Evolutionary conservation across 768 basidiomycete species (phyloP).

Genomic region (Tricholoma sp.): DNA sequence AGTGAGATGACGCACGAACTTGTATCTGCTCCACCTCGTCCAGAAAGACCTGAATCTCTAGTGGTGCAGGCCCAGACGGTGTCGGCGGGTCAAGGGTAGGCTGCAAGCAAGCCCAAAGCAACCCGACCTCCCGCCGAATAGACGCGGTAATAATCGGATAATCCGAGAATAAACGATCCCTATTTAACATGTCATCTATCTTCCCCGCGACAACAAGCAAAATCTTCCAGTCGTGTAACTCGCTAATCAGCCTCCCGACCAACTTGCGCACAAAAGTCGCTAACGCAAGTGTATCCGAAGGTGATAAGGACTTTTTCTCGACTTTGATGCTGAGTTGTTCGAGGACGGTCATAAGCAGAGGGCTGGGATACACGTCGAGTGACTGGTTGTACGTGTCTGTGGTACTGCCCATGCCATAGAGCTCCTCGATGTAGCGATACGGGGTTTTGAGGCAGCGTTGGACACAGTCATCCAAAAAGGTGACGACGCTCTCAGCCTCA

Average conservation of each 20-base stretch:
- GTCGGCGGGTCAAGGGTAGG: constrained; percentile 10
- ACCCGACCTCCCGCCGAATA: constrained; percentile 38
- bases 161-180: constrained; percentile 26
- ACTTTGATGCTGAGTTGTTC: constrained; percentile 75
- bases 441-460: constrained; percentile 79
- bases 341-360: constrained; percentile 72
- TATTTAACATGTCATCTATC: constrained; percentile 29
- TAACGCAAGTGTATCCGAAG: constrained; percentile 61
- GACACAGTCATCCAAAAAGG: constrained; percentile 83
- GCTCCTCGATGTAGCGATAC: constrained; percentile 79
- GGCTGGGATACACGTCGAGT: constrained; percentile 50
- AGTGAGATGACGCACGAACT: constrained; percentile 36
- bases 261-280: constrained; percentile 62
- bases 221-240: constrained; percentile 41
- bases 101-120: constrained; percentile 33
- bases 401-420: constrained; percentile 31
- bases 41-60: constrained; percentile 41
- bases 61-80: neutral
- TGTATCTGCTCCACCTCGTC: constrained; percentile 34
- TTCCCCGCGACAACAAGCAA: constrained; percentile 29
- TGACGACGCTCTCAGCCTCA: constrained; percentile 51
- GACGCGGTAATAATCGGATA: constrained; percentile 32
- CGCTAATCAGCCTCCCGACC: constrained; percentile 49
- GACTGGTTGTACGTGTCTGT: constrained; percentile 5
- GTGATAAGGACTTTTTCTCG: constrained; percentile 43